phyloP scores from a whole-genome alignment of 2,329 filamentous ascomycete species.

The Ascochyta pisi region DNA sequence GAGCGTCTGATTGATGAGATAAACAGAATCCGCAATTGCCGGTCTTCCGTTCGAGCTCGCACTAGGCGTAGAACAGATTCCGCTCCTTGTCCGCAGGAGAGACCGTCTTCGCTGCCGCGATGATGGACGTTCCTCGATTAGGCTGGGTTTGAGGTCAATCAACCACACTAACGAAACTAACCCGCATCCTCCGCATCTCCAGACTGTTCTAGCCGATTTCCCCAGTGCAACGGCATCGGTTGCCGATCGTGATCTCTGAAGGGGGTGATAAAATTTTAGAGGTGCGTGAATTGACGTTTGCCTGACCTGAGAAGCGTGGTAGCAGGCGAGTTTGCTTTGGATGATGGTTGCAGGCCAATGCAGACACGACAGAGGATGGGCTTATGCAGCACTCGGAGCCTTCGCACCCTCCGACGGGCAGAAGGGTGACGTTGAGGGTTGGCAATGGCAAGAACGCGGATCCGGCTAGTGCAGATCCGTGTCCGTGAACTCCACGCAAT shows the following conservation, averaged over 20 bases:
- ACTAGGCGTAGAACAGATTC: constrained; percentile 28
- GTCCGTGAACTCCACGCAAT: constrained; percentile 11
- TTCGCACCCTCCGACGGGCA: constrained; percentile 11
- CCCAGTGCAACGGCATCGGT: constrained; percentile 7
- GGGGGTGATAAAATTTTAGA: not conserved
- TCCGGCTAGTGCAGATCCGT: constrained; percentile 13
- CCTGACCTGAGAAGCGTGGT: not conserved
- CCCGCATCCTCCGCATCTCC: constrained; percentile 20
- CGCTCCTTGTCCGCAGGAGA: constrained; percentile 15
- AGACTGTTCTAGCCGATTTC: constrained; percentile 19
- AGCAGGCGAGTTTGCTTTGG: not conserved
- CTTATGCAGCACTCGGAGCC: constrained; percentile 6
- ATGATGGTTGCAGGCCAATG: constrained; percentile 1
- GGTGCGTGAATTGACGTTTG: not conserved
- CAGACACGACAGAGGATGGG: constrained; percentile 1
- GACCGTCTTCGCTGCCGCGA: constrained; percentile 13
- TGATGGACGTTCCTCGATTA: constrained; percentile 6
- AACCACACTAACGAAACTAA: constrained; percentile 13
- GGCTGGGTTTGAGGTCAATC: constrained; percentile 1
- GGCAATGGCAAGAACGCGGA: constrained; percentile 4
- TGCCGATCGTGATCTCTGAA: not conserved
- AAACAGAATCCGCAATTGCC: constrained; percentile 10
- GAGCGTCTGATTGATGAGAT: too few relatives aligned
- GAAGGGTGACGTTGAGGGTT: constrained; percentile 18
- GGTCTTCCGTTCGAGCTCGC: constrained; percentile 6